phyloP scores from a whole-genome alignment of 169 alveolate species.

The Eimeria zaria region DNA sequence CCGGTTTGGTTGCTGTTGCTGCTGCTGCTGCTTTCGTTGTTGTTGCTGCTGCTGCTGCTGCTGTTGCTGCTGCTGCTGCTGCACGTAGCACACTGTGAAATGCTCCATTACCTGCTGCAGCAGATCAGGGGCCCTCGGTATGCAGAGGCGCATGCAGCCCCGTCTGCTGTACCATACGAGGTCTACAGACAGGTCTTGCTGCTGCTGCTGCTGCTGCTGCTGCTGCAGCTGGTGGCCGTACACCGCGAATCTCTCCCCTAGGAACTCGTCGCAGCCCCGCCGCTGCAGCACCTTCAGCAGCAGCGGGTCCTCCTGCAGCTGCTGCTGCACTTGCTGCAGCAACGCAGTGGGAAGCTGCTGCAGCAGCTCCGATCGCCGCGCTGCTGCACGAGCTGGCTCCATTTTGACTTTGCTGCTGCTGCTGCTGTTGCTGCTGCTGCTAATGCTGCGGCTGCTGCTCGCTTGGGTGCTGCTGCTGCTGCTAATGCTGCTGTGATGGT shows the following conservation, averaged over 20 bases:
- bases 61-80: slow-evolving; percentile 53
- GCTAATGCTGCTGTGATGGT: too few species aligned
- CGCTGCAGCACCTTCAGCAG: slow-evolving; percentile 62
- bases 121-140: slow-evolving; percentile 36
- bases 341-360: slow-evolving; percentile 45
- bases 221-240: slow-evolving; percentile 50
- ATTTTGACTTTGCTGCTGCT: slow-evolving; percentile 4
- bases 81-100: slow-evolving; percentile 11
- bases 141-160: slow-evolving; percentile 70
- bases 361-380: slow-evolving; percentile 52
- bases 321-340: slow-evolving; percentile 61
- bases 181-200: neutral
- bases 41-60: slow-evolving; percentile 31
- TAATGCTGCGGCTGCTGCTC: too few species aligned
- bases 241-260: slow-evolving; percentile 18
- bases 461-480: neutral
- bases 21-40: too few species aligned
- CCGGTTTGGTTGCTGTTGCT: slow-evolving; percentile 1
- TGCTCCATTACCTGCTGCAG: slow-evolving; percentile 48
- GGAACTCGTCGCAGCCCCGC: slow-evolving; percentile 56
- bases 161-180: slow-evolving; percentile 32
- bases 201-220: slow-evolving; percentile 29
- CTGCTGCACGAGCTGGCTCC: slow-evolving; percentile 4
- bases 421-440: slow-evolving; percentile 55
- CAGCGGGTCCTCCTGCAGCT: slow-evolving; percentile 71